These are phyloP conservation scores for Calonectria pteridis DNA, from an alignment of 2,329 filamentous ascomycete species.

Conservation along the genomic window DNA sequence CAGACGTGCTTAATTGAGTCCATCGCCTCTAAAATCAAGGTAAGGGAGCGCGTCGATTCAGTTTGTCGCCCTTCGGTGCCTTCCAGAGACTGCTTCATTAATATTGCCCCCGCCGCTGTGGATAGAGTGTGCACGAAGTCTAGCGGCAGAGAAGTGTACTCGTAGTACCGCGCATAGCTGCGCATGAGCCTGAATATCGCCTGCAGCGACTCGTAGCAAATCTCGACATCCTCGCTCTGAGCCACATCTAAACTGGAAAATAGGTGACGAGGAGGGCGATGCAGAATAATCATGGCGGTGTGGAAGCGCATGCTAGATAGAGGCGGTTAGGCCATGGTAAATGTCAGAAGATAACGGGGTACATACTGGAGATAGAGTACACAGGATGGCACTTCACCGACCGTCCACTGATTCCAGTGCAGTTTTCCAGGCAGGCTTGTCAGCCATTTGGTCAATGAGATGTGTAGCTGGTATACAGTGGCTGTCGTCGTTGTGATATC, in stretches of 20 bases:
- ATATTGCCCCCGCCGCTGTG: constrained; percentile 58
- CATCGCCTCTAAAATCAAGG: constrained; percentile 62
- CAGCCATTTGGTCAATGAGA: constrained; percentile 60
- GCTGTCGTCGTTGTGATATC: constrained; percentile 56
- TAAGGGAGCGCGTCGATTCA: constrained; percentile 63
- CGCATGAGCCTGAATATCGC: constrained; percentile 60
- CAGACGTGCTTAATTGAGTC: constrained; percentile 63
- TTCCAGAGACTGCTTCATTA: constrained; percentile 60
- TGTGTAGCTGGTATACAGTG: constrained; percentile 58
- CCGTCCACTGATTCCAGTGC: constrained; percentile 65
- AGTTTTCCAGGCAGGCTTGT: constrained; percentile 58
- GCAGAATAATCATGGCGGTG: constrained; percentile 64
- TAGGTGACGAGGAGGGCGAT: constrained; percentile 59
- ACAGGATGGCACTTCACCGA: constrained; percentile 58
- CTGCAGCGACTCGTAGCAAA: constrained; percentile 62
- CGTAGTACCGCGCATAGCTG: constrained; percentile 58
- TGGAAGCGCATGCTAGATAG: constrained; percentile 58
- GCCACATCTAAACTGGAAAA: constrained; percentile 54
- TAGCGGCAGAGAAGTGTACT: constrained; percentile 56
- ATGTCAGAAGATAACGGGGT: background rate
- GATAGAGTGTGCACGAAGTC: constrained; percentile 64
- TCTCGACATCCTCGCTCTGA: constrained; percentile 59
- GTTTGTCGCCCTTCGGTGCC: constrained; percentile 54
- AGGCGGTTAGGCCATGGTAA: constrained; percentile 25
- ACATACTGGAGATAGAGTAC: constrained; percentile 61